Conservation (phyloP, 2,329 filamentous ascomycete species). For the Colletotrichum zoysiae region DNA sequence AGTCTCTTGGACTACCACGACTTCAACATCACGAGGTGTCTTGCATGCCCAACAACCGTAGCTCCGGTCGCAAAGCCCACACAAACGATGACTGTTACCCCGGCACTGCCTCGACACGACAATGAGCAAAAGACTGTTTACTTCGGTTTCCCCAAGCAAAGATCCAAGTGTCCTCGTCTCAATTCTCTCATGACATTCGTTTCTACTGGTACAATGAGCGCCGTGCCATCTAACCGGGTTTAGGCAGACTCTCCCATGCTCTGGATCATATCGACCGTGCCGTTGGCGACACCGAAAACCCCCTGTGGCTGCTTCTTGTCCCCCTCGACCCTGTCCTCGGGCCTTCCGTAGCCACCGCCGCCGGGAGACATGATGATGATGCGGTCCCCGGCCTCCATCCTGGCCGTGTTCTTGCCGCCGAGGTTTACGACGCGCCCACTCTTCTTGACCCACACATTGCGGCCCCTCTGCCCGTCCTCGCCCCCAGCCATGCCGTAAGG, state of each 20-base stretch:
- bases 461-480: slow-evolving; percentile 73
- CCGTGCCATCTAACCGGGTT: not conserved
- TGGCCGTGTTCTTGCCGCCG: slow-evolving; percentile 71
- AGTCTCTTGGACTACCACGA: no score
- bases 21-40: no score
- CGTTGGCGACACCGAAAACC: slow-evolving; percentile 35
- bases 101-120: not conserved
- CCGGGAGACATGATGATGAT: slow-evolving; percentile 73
- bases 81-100: no score
- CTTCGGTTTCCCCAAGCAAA: not conserved
- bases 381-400: slow-evolving; percentile 69
- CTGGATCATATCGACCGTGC: slow-evolving; percentile 37
- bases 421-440: slow-evolving; percentile 62
- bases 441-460: slow-evolving; percentile 74
- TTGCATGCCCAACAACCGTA: no score
- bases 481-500: slow-evolving; percentile 81
- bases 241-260: slow-evolving; percentile 38
- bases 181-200: not conserved
- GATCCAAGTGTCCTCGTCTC: not conserved
- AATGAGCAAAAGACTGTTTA: not conserved
- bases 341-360: slow-evolving; percentile 69
- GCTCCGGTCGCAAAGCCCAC: no score
- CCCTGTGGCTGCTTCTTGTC: slow-evolving; percentile 14
- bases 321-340: slow-evolving; percentile 15
- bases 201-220: not conserved